phyloP scores from a whole-genome alignment of 192 early-diverging fungal species.

The Geranomyces michiganensis region DNA sequence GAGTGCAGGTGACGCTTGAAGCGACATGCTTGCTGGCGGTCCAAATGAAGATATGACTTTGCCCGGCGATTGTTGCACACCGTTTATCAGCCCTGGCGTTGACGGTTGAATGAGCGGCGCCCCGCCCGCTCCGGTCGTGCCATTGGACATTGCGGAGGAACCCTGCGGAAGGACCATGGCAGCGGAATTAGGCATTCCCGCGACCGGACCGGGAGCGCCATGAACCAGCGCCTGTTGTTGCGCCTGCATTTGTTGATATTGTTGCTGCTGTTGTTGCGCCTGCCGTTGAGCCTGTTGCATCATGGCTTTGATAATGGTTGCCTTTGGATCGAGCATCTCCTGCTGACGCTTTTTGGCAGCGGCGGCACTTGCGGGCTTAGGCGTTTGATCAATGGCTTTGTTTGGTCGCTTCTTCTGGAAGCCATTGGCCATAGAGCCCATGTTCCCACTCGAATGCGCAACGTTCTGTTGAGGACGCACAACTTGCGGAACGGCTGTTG shows the following conservation, averaged over 20 bases:
- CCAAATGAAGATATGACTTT: neutral
- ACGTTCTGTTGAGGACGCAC: conserved; percentile 21
- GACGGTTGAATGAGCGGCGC: neutral
- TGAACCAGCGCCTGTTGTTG: conserved; percentile 22
- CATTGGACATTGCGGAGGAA: neutral
- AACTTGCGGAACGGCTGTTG: conserved; percentile 13
- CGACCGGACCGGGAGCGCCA: neutral
- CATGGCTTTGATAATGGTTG: conserved; percentile 36
- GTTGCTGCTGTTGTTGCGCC: conserved; percentile 37
- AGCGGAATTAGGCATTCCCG: neutral
- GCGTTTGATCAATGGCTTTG: conserved; percentile 9
- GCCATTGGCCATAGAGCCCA: conserved; percentile 13
- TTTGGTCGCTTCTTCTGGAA: conserved; percentile 26
- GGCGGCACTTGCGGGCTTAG: conserved; percentile 20
- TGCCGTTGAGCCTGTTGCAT: conserved; percentile 36
- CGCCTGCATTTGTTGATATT: conserved; percentile 25
- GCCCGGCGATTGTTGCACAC: neutral
- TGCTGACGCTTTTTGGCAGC: conserved; percentile 23
- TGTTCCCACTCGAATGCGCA: neutral
- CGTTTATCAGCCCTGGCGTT: neutral
- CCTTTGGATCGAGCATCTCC: conserved; percentile 31
- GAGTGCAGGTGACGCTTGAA: neutral
- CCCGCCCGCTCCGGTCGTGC: neutral
- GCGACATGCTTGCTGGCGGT: conserved; percentile 4
- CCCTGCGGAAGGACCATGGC: neutral